Conservation (phyloP, 768 basidiomycete genomes). For the Phylloporus sp. region DNA sequence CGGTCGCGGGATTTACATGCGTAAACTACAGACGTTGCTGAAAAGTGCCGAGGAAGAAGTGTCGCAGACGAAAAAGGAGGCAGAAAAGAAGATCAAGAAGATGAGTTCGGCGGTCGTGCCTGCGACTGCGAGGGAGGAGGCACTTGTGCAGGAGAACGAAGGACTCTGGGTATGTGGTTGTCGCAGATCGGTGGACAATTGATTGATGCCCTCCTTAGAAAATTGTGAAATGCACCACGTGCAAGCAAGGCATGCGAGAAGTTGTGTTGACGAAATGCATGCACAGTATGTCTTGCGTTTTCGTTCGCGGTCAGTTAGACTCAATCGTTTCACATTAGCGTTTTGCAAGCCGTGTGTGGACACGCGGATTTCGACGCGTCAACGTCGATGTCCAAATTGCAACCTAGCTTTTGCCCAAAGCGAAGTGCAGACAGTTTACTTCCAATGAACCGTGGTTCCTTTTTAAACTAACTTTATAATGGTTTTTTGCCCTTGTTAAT, state of each 20-base stretch:
- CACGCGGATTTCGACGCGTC: constrained; percentile 80
- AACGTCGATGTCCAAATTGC: constrained; percentile 93
- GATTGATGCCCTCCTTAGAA: constrained; percentile 32
- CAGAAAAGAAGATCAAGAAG: constrained; percentile 52
- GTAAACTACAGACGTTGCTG: constrained; percentile 19
- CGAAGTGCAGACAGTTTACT: constrained; percentile 70
- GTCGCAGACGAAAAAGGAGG: constrained; percentile 44
- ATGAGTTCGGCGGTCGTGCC: constrained; percentile 30
- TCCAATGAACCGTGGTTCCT: constrained; percentile 38
- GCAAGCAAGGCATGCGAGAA: constrained; percentile 70
- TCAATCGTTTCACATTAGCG: constrained; percentile 40
- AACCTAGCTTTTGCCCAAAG: constrained; percentile 75
- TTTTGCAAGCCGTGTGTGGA: constrained; percentile 87
- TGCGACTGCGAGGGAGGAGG: constrained; percentile 29
- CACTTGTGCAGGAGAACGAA: constrained; percentile 48
- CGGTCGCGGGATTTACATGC: constrained; percentile 29
- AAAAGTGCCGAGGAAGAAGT: constrained; percentile 43
- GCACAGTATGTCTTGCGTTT: constrained; percentile 65
- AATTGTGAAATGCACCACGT: constrained; percentile 86
- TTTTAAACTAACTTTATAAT: neutral
- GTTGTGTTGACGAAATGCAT: constrained; percentile 85
- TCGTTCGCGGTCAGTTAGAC: neutral
- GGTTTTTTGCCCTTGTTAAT: neutral
- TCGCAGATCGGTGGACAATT: neutral
- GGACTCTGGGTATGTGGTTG: constrained; percentile 52